Evolutionary conservation across 345 rosid genomes (phyloP).

Genomic region (Populus simonii): DNA sequence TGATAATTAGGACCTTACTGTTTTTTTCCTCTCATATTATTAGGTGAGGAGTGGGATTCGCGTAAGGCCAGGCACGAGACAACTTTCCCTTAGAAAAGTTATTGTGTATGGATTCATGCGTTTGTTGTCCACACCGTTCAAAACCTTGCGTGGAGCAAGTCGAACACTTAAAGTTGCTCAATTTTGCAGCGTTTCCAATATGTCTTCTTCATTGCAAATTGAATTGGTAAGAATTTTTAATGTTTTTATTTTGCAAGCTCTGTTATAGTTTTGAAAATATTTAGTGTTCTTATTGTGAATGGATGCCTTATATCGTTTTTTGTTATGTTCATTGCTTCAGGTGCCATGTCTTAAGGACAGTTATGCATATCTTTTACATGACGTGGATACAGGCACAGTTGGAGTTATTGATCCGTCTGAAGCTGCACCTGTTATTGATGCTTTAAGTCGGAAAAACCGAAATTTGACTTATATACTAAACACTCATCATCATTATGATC

Average conservation of each 20-base stretch:
- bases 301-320: neutral
- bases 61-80: conserved; percentile 76
- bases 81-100: conserved; percentile 83
- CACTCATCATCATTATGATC: conserved; percentile 94
- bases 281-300: neutral
- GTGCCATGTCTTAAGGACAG: conserved; percentile 87
- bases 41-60: conserved; percentile 75
- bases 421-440: conserved; percentile 80
- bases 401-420: conserved; percentile 99
- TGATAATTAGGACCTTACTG: neutral
- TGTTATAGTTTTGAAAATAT: neutral
- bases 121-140: conserved; percentile 71
- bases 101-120: conserved; percentile 74
- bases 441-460: conserved; percentile 69
- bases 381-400: conserved; percentile 92
- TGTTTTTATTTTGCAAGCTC: neutral
- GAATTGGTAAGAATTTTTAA: conserved; percentile 62
- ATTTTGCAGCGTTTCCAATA: conserved; percentile 79
- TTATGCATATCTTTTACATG: conserved; percentile 92
- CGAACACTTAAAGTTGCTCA: conserved; percentile 78
- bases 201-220: conserved; percentile 82
- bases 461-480: conserved; percentile 89
- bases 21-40: conserved; percentile 5
- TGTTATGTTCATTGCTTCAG: conserved; percentile 35
- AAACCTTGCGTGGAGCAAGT: conserved; percentile 88